Conservation (phyloP, 164 flowering plant genomes). For the Stephania japonica region DNA sequence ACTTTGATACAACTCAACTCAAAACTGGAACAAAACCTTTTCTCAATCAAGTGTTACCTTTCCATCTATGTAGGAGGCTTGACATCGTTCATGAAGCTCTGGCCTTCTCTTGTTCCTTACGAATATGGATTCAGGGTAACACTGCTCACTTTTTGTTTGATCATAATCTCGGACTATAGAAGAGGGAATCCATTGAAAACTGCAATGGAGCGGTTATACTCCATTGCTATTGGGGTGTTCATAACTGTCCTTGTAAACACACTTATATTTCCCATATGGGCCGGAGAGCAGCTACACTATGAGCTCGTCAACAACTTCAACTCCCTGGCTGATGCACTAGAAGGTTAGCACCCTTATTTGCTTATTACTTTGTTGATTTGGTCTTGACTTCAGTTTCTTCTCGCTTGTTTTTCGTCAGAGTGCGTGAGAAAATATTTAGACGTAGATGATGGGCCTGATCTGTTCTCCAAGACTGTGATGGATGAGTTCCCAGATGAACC, state of each 20-base stretch:
- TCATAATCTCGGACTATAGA: conserved; percentile 72
- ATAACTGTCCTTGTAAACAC: conserved; percentile 73
- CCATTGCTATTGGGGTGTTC: conserved; percentile 74
- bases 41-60: not conserved
- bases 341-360: conserved; percentile 39
- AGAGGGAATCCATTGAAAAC: conserved; percentile 61
- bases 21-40: no score
- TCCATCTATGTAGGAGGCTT: conserved; percentile 40
- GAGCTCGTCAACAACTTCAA: conserved; percentile 57
- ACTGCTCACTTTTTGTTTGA: conserved; percentile 72
- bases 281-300: conserved; percentile 71
- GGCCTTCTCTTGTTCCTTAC: conserved; percentile 72
- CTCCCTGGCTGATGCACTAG: conserved; percentile 65
- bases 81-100: conserved; percentile 70
- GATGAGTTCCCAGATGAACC: conserved; percentile 80
- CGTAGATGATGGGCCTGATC: conserved; percentile 39
- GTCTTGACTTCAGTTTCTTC: not conserved
- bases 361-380: not conserved
- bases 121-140: conserved; percentile 78
- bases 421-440: conserved; percentile 63
- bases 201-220: conserved; percentile 63
- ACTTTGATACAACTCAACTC: not conserved
- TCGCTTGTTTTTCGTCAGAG: conserved; percentile 29
- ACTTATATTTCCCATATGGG: conserved; percentile 70
- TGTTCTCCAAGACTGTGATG: conserved; percentile 51